These are phyloP conservation scores for Volvox reticuliferus DNA, from an alignment of 139 green algal genomes.

Conservation along the genomic window DNA sequence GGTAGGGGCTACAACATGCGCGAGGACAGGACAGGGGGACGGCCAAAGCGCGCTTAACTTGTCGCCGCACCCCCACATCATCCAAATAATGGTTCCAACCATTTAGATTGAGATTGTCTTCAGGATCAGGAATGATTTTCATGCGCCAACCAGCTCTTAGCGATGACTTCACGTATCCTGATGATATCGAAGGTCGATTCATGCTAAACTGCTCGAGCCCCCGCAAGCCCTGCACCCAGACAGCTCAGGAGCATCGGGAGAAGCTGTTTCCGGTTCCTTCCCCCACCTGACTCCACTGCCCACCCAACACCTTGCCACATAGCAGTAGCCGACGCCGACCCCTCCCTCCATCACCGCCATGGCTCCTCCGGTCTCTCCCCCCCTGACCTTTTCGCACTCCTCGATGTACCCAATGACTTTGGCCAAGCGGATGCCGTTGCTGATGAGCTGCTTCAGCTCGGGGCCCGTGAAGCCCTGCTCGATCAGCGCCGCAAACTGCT, in stretches of 20 bases:
- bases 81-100: background rate
- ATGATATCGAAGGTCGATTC: too few relatives aligned
- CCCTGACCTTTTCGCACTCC: background rate
- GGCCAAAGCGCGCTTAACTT: background rate
- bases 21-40: too few relatives aligned
- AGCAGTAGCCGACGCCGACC: background rate
- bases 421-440: conserved; percentile 23
- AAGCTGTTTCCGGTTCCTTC: too few relatives aligned
- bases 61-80: background rate
- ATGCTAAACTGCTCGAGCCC: too few relatives aligned
- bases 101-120: background rate
- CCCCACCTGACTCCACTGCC: background rate
- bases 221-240: too few relatives aligned
- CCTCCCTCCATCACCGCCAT: background rate
- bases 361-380: too few relatives aligned
- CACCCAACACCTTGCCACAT: background rate
- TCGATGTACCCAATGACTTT: conserved; percentile 19
- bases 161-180: too few relatives aligned
- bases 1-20: background rate
- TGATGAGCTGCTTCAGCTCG: conserved; percentile 41
- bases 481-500: conserved; percentile 36
- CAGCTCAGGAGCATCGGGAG: too few relatives aligned
- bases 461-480: conserved; percentile 4
- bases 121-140: too few relatives aligned
- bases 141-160: too few relatives aligned